Conservation (phyloP, 805 yeast genomes). For the Yamadazyma philogaea region DNA sequence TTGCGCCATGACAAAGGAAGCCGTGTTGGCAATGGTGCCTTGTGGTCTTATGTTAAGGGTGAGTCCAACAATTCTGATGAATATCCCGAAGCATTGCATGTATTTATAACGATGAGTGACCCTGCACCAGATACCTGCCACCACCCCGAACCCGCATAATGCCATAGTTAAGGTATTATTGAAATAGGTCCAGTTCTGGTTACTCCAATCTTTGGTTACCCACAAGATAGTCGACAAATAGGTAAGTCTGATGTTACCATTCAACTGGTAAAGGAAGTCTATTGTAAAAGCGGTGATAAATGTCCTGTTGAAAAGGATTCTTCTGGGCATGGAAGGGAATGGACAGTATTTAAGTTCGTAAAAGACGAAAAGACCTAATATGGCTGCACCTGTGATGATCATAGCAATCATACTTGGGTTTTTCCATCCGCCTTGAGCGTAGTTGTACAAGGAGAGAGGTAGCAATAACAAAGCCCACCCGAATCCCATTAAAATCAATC, state of each 20-base stretch:
- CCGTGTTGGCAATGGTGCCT: constrained; percentile 23
- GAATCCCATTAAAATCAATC: constrained; percentile 35
- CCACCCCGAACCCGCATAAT: constrained; percentile 35
- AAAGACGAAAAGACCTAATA: constrained; percentile 30
- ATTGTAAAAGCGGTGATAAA: constrained; percentile 31
- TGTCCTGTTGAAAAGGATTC: constrained; percentile 32
- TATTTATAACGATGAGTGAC: constrained; percentile 35
- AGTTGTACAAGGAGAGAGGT: constrained; percentile 35
- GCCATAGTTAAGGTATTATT: constrained; percentile 36
- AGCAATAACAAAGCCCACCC: constrained; percentile 37
- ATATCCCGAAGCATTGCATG: constrained; percentile 30
- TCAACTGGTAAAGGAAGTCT: constrained; percentile 31
- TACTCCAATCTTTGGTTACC: constrained; percentile 28
- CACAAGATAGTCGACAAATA: constrained; percentile 35
- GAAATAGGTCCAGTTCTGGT: constrained; percentile 35
- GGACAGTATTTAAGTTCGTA: constrained; percentile 37
- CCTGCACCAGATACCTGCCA: constrained; percentile 34
- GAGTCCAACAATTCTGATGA: constrained; percentile 30
- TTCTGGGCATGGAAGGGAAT: constrained; percentile 35
- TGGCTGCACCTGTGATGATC: constrained; percentile 37
- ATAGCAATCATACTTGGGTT: constrained; percentile 43
- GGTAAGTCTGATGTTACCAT: constrained; percentile 24
- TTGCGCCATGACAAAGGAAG: constrained; percentile 31
- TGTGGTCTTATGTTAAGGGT: constrained; percentile 19
- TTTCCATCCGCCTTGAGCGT: constrained; percentile 32